Evolutionary conservation across 2,329 filamentous ascomycete species (phyloP).

Genomic region (Monilinia aucupariae): DNA sequence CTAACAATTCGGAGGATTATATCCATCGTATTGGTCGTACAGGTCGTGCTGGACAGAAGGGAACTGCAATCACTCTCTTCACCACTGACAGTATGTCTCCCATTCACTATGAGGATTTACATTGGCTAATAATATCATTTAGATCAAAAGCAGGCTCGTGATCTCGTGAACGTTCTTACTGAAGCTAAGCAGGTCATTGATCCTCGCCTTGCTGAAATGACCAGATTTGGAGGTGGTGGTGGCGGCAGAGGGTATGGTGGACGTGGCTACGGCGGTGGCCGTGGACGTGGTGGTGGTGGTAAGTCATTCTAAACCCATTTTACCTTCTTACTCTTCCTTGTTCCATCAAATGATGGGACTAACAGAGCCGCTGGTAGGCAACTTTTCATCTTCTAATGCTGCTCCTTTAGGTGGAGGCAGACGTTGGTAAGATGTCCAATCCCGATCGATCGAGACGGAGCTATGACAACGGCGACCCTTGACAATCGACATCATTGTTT

Average conservation of each 20-base stretch:
- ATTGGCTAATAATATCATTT: conserved; percentile 26
- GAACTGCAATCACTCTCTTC: conserved; percentile 97
- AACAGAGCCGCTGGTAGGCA: conserved; percentile 39
- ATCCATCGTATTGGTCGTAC: conserved; percentile 96
- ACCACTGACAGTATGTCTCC: conserved; percentile 90
- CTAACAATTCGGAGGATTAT: conserved; percentile 98
- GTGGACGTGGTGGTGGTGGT: conserved; percentile 47
- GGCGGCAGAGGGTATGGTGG: conserved; percentile 36
- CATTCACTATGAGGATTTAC: conserved; percentile 13
- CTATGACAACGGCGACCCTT: conserved; percentile 13
- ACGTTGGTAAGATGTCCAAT: conserved; percentile 46
- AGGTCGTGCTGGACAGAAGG: conserved; percentile 86
- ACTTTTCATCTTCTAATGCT: conserved; percentile 53
- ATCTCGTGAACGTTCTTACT: conserved; percentile 84
- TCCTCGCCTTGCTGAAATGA: conserved; percentile 92
- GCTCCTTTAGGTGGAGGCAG: conserved; percentile 51
- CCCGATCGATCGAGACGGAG: conserved; percentile 17
- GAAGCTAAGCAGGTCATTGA: conserved; percentile 99
- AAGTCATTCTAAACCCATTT: conserved; percentile 24
- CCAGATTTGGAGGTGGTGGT: conserved; percentile 67
- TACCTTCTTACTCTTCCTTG: conserved; percentile 25
- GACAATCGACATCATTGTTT: conserved; percentile 18
- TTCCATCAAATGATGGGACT: conserved; percentile 36
- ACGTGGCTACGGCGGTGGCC: conserved; percentile 49
- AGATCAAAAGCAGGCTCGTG: conserved; percentile 94